Evolutionary conservation across 352 stramenopile species (phyloP).

Genomic region (Globisporangium abappressorium): DNA sequence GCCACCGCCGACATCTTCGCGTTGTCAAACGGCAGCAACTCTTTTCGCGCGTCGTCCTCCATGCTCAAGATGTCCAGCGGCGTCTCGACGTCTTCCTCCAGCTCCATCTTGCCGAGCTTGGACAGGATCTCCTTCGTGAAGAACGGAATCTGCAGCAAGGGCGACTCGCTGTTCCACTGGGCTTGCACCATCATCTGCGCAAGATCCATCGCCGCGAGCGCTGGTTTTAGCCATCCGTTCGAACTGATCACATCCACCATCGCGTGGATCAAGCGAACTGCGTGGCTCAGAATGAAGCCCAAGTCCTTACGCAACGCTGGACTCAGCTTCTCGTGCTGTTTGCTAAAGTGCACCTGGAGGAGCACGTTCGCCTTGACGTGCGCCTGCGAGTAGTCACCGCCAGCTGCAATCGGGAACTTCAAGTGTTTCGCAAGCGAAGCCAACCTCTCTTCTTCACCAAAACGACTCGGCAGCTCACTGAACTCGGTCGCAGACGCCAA

Average conservation of each 20-base stretch:
- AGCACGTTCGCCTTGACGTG: slow-evolving; percentile 97
- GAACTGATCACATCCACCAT: slow-evolving; percentile 99
- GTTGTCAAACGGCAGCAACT: slow-evolving; percentile 88
- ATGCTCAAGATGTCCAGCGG: slow-evolving; percentile 89
- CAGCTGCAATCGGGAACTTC: slow-evolving; percentile 88
- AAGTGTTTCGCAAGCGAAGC: slow-evolving; percentile 93
- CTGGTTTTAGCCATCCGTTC: slow-evolving; percentile 98
- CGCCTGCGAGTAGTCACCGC: slow-evolving; percentile 89
- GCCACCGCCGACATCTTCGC: slow-evolving; percentile 96
- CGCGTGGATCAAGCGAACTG: slow-evolving; percentile 94
- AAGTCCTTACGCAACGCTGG: slow-evolving; percentile 92
- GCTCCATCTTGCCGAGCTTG: slow-evolving; percentile 47
- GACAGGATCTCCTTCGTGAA: slow-evolving; percentile 91
- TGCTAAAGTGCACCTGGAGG: slow-evolving; percentile 97
- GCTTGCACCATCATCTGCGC: slow-evolving; percentile 99
- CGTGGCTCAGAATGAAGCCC: slow-evolving; percentile 88
- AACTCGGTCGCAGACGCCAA: slow-evolving; percentile 96
- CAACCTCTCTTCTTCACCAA: slow-evolving; percentile 92
- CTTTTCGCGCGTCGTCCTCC: slow-evolving; percentile 89
- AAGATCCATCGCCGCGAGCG: slow-evolving; percentile 98
- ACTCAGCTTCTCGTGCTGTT: slow-evolving; percentile 87
- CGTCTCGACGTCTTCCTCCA: slow-evolving; percentile 76
- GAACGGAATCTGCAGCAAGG: slow-evolving; percentile 96
- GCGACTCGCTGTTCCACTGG: slow-evolving; percentile 97
- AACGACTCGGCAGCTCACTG: slow-evolving; percentile 90